Base-by-base conservation (phyloP, 2,329 filamentous ascomycete genomes). In the Dichotomopilus funicola region DNA sequence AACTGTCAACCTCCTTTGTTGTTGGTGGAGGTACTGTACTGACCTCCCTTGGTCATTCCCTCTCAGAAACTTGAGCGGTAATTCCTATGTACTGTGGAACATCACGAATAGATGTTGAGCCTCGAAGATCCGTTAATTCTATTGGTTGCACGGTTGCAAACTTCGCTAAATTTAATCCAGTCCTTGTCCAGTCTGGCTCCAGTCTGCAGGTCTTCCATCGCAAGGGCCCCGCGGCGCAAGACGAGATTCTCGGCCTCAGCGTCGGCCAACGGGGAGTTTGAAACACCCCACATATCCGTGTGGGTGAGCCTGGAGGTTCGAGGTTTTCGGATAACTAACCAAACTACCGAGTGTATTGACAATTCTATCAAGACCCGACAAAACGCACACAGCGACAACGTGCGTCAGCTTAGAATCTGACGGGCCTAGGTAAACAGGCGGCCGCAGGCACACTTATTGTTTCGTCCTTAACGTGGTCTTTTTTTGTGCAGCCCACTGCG, bases 241-340 rank as follows among this genome's bases (percentile, higher is more conserved):
- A 45, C 19, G 19, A 27, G 19, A 33, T 45, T n/a, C 12, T 48
- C 36, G 52, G 47, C 36, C 50, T 49, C 44, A 56, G 58, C 12
- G 6, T 13, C 10, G 60, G 37, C 50, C 53, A 55, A 55, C 43
- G 49, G 38, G 40, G 34, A 52, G 52, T 57, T 59, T 57, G 57
- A 59, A 59, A 59, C 57, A 55, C 54, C 57, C 57, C 57, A 59
- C 43, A 33, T 34, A 7, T 11, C 9, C 54, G 44, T 51, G 34
- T 37, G 12, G 35, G 6, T 27, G 42, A 10, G n/a, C n/a, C 43
- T 45, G 5, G 43, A 13, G 40, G 40, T 27, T 27, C 19, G 19
- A 27, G 19, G 19, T 27, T 27, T 27, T 27, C 19, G 19, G 19
- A 27, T 27, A 27, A 42, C 40, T 36, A 38, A 12, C 11, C 40